A percentile compares a stretch with the other conserved stretches of the same genome.
phyloP scores from a whole-genome alignment of 2,329 filamentous ascomycete species.

The Blastomyces percursus region DNA sequence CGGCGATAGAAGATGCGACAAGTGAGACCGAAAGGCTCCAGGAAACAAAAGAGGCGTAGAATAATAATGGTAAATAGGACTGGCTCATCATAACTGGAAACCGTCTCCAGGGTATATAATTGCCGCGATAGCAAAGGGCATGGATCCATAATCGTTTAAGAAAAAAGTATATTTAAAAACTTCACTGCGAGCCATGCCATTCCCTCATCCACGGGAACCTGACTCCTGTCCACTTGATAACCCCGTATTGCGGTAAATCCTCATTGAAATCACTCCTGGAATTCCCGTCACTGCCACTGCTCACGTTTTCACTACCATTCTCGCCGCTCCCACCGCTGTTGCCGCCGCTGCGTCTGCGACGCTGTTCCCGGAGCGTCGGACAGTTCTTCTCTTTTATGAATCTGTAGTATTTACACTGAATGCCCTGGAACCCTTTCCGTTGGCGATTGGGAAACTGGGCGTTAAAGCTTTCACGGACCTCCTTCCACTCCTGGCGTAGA shows the following conservation, averaged over 20 bases:
- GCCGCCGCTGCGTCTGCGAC: slow-evolving; percentile 14
- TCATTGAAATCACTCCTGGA: slow-evolving; percentile 12
- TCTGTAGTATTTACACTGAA: slow-evolving; percentile 43
- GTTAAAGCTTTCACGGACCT: slow-evolving; percentile 36
- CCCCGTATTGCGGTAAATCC: slow-evolving; percentile 29
- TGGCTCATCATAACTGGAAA: neutral
- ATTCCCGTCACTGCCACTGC: slow-evolving; percentile 10
- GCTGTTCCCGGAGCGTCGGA: slow-evolving; percentile 35
- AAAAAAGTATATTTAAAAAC: no score
- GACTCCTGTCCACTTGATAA: slow-evolving; percentile 29
- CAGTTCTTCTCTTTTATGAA: slow-evolving; percentile 37
- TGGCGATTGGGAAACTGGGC: slow-evolving; percentile 33
- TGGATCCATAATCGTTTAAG: neutral
- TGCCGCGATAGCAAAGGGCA: neutral
- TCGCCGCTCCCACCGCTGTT: slow-evolving; percentile 9
- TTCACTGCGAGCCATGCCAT: neutral
- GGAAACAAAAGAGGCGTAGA: neutral
- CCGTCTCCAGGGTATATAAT: neutral
- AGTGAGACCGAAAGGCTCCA: neutral
- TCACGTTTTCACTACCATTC: slow-evolving; percentile 5
- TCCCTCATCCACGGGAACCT: slow-evolving; percentile 38
- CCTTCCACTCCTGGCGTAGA: slow-evolving; percentile 37
- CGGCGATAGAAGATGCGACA: neutral
- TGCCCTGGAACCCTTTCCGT: slow-evolving; percentile 34
- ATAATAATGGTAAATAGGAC: neutral